Base-by-base conservation (phyloP, 2,329 filamentous ascomycete species). In the Aciculosporium take region DNA sequence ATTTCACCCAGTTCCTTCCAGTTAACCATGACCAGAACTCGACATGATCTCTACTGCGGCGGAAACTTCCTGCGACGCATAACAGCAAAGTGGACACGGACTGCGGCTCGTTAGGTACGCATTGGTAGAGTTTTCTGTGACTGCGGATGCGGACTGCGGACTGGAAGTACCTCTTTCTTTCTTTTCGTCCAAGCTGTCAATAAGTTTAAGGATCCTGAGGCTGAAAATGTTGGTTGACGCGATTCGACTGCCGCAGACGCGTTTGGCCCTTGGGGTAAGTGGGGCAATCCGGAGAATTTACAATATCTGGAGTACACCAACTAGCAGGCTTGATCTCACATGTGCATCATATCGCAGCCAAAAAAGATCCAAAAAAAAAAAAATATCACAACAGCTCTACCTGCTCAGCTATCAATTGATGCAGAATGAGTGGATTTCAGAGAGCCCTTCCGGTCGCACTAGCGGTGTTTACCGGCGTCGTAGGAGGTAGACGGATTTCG, bases 1-100 rank as follows among this genome's bases (percentile, higher is more conserved):
- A 71, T 61, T 52, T 68, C 66, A 51, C 67, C 68, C 54, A 66
- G 53, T 50, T 67, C 64, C 61, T 63, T 69, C 67, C 67, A 71
- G 48, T 62, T 63, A 43, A 54, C 57, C 67, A 70, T 70, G 49
- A 37, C 56, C 41, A 41, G 41, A 41, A 30, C 39, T 42, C 46
- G 39, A 51, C 54, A 59, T 61, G 47, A 48, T 59, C 42, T 48
- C 46, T 43, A 49, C 21, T 27, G 27, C 24, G 18, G 30, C 29
- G 24, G 40, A 18, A 21, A 24, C 31, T 36, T 32, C 33, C 30
- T 25, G 27, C 40, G 12, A 36, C 24, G 33, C 33, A 41, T 37
- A 17, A 37, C 33, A 23, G 20, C 33, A 31, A 20, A 24, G 20
- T 20, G 20, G 27, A 23, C 40, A 24, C 18, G 8, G 13, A 9